Conservation (phyloP, 73 alveolate species). For the Tetrahymena borealis region DNA sequence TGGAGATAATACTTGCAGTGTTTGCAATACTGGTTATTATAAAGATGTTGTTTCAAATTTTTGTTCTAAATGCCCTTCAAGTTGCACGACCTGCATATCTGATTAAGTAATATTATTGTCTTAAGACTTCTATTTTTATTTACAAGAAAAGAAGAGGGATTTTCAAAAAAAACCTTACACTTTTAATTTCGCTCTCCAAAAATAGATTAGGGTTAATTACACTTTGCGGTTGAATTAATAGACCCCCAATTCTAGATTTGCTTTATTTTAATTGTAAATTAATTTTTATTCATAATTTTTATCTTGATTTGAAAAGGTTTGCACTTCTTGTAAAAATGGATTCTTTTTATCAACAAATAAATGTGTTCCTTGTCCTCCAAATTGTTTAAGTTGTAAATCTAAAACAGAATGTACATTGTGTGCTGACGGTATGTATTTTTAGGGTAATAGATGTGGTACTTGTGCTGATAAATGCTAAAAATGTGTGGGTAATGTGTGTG, state of each 20-base stretch:
- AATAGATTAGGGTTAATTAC: too few species aligned
- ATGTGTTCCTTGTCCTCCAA: not conserved
- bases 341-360: not conserved
- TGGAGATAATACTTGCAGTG: not conserved
- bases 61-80: not conserved
- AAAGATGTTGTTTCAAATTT: not conserved
- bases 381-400: not conserved
- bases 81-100: not conserved
- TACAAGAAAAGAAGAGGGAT: too few species aligned
- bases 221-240: too few species aligned
- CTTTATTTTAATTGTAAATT: too few species aligned
- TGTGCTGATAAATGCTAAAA: not conserved
- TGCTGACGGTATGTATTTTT: not conserved
- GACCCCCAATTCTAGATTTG: too few species aligned
- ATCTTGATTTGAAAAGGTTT: not conserved
- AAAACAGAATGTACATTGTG: not conserved
- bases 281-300: too few species aligned
- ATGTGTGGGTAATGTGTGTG: not conserved
- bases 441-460: not conserved
- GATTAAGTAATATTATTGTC: not conserved
- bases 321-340: not conserved
- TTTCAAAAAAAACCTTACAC: too few species aligned
- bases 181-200: too few species aligned
- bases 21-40: not conserved
- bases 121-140: too few species aligned